A percentile compares a stretch with the other conserved stretches of the same genome.
These are phyloP conservation scores for Aureobasidium sp. DNA, from an alignment of 2,329 filamentous ascomycete genomes.

Conservation along the genomic window DNA sequence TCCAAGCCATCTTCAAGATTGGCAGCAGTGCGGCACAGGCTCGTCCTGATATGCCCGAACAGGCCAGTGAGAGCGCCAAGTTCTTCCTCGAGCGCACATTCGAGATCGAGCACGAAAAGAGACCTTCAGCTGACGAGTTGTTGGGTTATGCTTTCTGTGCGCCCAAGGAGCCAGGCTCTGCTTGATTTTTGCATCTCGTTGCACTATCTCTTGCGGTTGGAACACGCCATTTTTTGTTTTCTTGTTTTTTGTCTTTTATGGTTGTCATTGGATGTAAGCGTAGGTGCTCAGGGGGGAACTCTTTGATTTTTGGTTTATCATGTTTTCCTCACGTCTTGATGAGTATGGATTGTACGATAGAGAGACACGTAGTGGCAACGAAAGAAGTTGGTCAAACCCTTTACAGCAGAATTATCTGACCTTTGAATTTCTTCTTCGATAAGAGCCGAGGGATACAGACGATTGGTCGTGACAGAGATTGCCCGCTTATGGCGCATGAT, in stretches of 20 bases:
- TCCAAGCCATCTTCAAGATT: conserved; percentile 98
- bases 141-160: conserved; percentile 66
- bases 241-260: neutral
- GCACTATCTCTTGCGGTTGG: neutral
- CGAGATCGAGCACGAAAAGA: conserved; percentile 87
- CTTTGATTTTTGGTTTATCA: neutral
- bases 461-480: too few relatives aligned
- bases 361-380: neutral
- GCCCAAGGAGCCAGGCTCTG: conserved; percentile 11
- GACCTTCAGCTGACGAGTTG: conserved; percentile 86
- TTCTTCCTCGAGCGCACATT: conserved; percentile 84
- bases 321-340: neutral
- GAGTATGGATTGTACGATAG: neutral
- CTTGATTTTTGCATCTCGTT: neutral
- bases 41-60: conserved; percentile 79
- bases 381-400: neutral
- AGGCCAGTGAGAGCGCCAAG: conserved; percentile 75
- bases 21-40: conserved; percentile 41
- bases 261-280: conserved; percentile 3
- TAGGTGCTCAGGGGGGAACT: neutral
- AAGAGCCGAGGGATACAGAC: too few relatives aligned
- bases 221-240: neutral
- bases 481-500: too few relatives aligned
- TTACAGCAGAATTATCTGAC: neutral
- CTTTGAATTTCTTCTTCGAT: too few relatives aligned